phyloP scores from a whole-genome alignment of 2,329 filamentous ascomycete species.

The Diaporthe sp. region DNA sequence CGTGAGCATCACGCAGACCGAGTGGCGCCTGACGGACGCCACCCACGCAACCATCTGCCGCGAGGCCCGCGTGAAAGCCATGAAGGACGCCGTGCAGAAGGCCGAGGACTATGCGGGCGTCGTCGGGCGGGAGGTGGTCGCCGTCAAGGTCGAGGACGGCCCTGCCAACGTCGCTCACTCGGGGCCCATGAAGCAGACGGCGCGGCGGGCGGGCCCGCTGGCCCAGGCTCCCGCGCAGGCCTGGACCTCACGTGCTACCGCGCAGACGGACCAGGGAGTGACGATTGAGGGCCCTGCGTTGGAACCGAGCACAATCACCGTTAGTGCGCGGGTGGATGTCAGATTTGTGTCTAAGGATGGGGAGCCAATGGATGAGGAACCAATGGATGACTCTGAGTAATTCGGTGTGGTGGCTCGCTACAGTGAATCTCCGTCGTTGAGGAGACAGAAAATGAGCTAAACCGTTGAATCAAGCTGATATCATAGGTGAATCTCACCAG shows the following conservation, averaged over 20 bases:
- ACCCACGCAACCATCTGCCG: constrained; percentile 41
- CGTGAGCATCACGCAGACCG: constrained; percentile 41
- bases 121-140: constrained; percentile 41
- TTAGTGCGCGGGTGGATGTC: constrained; percentile 42
- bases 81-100: constrained; percentile 44
- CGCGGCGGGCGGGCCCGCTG: not conserved
- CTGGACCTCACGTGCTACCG: not conserved
- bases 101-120: constrained; percentile 44
- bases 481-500: not conserved
- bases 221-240: not conserved
- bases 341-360: constrained; percentile 40
- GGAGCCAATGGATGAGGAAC: not conserved
- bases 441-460: not conserved
- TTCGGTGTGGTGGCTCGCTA: not conserved
- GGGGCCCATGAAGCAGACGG: not conserved
- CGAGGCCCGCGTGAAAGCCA: constrained; percentile 44
- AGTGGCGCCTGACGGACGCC: constrained; percentile 43
- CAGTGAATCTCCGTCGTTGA: not conserved
- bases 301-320: constrained; percentile 43
- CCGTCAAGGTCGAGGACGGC: constrained; percentile 43
- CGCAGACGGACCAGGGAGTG: constrained; percentile 1
- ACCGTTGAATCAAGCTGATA: not conserved
- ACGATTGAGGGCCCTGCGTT: constrained; percentile 38
- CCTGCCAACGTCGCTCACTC: not conserved
- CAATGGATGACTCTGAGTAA: not conserved